Evolutionary conservation across 495 filamentous ascomycete species (phyloP).

Genomic region (Aspergillus olivimuriae): DNA sequence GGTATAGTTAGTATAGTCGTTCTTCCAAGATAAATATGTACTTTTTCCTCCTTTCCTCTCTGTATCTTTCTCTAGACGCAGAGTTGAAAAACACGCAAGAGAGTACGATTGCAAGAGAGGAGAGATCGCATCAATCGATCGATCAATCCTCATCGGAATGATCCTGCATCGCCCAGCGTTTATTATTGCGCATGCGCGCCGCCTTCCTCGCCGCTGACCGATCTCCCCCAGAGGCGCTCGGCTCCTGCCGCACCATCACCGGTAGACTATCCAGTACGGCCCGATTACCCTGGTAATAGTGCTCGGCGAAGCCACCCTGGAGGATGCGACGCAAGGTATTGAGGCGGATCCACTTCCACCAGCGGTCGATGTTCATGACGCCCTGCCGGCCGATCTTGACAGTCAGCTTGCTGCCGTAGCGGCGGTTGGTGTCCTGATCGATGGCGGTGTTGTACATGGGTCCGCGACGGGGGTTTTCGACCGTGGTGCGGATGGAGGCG

Average conservation of each 20-base stretch:
- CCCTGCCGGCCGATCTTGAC: constrained; percentile 68
- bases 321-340: constrained; percentile 70
- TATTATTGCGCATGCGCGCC: constrained; percentile 28
- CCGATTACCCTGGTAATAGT: constrained; percentile 80
- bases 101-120: no score
- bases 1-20: neutral
- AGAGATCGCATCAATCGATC: neutral
- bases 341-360: constrained; percentile 81
- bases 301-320: constrained; percentile 71
- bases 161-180: constrained; percentile 26
- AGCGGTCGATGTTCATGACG: constrained; percentile 75
- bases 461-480: constrained; percentile 70
- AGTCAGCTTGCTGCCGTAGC: constrained; percentile 72
- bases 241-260: constrained; percentile 33
- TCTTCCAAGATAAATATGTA: neutral
- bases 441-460: constrained; percentile 68
- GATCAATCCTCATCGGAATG: constrained; percentile 14
- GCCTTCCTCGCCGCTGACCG: constrained; percentile 28
- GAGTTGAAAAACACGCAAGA: no score
- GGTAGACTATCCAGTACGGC: constrained; percentile 73
- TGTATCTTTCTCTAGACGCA: neutral
- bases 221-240: constrained; percentile 23
- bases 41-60: neutral
- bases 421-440: constrained; percentile 61
- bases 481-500: constrained; percentile 72